Base-by-base conservation (phyloP, 768 basidiomycete species). In the Panaeolus papilionaceus region DNA sequence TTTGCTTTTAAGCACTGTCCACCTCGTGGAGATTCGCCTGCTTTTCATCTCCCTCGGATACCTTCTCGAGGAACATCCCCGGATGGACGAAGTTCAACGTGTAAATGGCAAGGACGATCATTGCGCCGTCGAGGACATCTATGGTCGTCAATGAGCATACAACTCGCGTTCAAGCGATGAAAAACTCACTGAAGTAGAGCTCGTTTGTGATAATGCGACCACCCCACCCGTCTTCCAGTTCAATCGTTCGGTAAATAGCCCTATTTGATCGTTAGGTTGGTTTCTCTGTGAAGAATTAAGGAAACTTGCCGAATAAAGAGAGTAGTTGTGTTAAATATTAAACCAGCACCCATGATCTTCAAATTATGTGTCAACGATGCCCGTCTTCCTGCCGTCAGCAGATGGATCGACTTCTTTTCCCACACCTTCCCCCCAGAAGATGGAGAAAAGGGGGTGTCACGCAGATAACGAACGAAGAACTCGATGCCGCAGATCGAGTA, bases 51-150 rank as follows among this genome's bases (percentile, higher is more conserved):
- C 20, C 8, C 9, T 49, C 47, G n/a, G 47, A 49, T 23, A 20
- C 3, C 14, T 58, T 58, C 16, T 58, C 54, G 33, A 85, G 74
- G 37, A 85, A 75, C 26, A 72, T 63, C 6, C 83, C 83, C 4
- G 87, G 86, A 68, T 86, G 84, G 64, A 81, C 74, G 64, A 85
- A 63, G 74, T 85, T 86, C 49, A 85, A 73, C 1, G 81, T 80
- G 68, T 79, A 83, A 72, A 87, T 82, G 3, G 86, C 86, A 23
- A 87, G 69, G 9, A 79, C 73, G 49, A 88, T 77, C 80, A 86
- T 84, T 0, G 75, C 79, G 11, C 84, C 86, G 72, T 88, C 87
- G 28, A 88, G 77, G 8, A 83, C 76, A 71, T 86, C 86, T 87
- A 69, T 14, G 23, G 26, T 5, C 11, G 23, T 49, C 33, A 33